A percentile compares a stretch with the other conserved stretches of the same genome.
These are phyloP conservation scores for Pisolithus albus DNA, from an alignment of 768 basidiomycete genomes.

Conservation along the genomic window DNA sequence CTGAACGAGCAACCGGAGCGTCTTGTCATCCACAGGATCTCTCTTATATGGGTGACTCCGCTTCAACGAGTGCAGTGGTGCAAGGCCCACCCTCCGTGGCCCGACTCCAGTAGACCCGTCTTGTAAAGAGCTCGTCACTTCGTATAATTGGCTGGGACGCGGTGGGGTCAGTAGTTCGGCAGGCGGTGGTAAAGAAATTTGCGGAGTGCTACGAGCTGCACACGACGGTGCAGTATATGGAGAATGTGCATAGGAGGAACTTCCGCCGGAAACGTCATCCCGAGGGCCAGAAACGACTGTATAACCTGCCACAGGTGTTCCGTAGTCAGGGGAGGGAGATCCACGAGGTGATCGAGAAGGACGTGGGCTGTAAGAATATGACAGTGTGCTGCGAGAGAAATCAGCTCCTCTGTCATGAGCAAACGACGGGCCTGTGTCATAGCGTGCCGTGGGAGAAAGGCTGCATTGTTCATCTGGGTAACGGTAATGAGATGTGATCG, in stretches of 20 bases:
- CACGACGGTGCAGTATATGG: slow-evolving; percentile 5
- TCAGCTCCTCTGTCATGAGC: slow-evolving; percentile 9
- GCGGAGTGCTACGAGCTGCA: slow-evolving; percentile 10
- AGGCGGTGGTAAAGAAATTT: slow-evolving; percentile 28
- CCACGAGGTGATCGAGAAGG: slow-evolving; percentile 13
- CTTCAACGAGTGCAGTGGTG: slow-evolving; percentile 50
- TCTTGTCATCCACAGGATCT: slow-evolving; percentile 55
- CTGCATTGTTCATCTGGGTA: slow-evolving; percentile 1
- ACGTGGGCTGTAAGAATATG: slow-evolving; percentile 11
- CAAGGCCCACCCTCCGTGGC: slow-evolving; percentile 38
- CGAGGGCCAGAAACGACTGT: slow-evolving; percentile 2
- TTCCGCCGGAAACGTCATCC: slow-evolving; percentile 5
- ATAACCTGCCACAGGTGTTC: slow-evolving; percentile 10
- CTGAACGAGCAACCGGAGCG: slow-evolving; percentile 40
- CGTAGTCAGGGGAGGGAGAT: slow-evolving; percentile 13
- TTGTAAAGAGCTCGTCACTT: slow-evolving; percentile 14
- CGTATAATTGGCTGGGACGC: slow-evolving; percentile 23
- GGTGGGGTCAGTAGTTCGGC: slow-evolving; percentile 24
- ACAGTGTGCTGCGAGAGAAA: slow-evolving; percentile 9
- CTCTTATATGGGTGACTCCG: slow-evolving; percentile 53
- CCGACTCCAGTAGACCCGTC: slow-evolving; percentile 19
- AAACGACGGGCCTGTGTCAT: background rate
- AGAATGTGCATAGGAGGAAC: slow-evolving; percentile 5
- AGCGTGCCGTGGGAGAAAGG: background rate
- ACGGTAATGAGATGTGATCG: slow-evolving; percentile 9